These are phyloP conservation scores for Paramyrothecium roridum DNA, from an alignment of 2,329 filamentous ascomycete species.

Conservation along the genomic window DNA sequence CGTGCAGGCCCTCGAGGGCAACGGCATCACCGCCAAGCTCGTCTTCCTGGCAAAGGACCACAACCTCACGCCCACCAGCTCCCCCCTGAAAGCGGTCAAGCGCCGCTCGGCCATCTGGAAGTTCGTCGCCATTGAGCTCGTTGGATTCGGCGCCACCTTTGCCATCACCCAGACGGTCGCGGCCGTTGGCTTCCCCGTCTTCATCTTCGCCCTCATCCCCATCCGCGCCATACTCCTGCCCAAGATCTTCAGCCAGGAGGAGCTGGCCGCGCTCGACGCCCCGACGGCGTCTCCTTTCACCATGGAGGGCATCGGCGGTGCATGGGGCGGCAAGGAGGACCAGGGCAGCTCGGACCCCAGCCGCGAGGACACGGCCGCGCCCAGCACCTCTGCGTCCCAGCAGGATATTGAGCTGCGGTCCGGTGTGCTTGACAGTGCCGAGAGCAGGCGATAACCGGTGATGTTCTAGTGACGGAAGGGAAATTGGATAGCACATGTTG, in stretches of 20 bases:
- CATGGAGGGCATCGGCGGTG: constrained; percentile 71
- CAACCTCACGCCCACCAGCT: constrained; percentile 53
- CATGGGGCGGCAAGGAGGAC: constrained; percentile 40
- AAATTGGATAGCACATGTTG: no score
- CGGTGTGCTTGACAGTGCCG: constrained; percentile 21
- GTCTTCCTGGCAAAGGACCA: constrained; percentile 66
- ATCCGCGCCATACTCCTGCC: constrained; percentile 63
- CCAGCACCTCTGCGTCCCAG: constrained; percentile 8
- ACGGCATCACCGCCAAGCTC: constrained; percentile 74
- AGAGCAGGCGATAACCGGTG: constrained; percentile 14
- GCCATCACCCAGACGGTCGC: constrained; percentile 81
- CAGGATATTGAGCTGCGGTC: constrained; percentile 11
- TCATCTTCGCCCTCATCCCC: constrained; percentile 69
- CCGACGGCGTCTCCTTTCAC: constrained; percentile 73
- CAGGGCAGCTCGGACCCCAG: constrained; percentile 8
- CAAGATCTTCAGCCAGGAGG: constrained; percentile 54
- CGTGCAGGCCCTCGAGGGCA: constrained; percentile 70
- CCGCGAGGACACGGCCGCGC: constrained; percentile 12
- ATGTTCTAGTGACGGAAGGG: no score
- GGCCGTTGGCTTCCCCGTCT: constrained; percentile 75
- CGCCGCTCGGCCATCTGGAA: constrained; percentile 66
- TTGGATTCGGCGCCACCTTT: constrained; percentile 74
- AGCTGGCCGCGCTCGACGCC: constrained; percentile 64
- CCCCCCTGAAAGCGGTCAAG: constrained; percentile 59
- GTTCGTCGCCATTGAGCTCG: constrained; percentile 66